These are phyloP conservation scores for Geotrichum aggregatum DNA, from an alignment of 1,139 yeast genomes.

Conservation along the genomic window DNA sequence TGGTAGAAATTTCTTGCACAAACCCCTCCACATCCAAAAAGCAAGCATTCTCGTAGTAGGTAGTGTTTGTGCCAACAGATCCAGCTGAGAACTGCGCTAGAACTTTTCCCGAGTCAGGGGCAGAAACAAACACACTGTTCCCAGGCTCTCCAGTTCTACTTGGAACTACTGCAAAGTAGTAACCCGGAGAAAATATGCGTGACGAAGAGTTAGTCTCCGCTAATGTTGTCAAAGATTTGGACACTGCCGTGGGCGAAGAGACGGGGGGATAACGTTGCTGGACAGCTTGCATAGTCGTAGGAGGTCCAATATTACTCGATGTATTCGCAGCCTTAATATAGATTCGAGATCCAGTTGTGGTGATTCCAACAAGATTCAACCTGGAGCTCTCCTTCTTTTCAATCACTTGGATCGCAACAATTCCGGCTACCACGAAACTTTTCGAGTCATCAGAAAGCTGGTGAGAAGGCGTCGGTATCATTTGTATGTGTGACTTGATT, in stretches of 20 bases:
- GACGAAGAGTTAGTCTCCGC: constrained; percentile 41
- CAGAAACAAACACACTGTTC: constrained; percentile 62
- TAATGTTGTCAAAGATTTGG: constrained; percentile 39
- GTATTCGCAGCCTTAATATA: constrained; percentile 43
- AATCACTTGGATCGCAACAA: constrained; percentile 18
- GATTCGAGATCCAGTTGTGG: constrained; percentile 78
- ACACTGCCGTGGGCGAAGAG: constrained; percentile 16
- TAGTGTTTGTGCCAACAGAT: constrained; percentile 41
- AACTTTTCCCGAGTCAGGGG: constrained; percentile 73
- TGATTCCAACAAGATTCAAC: constrained; percentile 76
- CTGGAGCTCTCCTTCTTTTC: constrained; percentile 56
- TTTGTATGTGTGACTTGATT: constrained; percentile 36
- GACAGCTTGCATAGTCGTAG: constrained; percentile 38
- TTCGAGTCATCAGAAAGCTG: constrained; percentile 14
- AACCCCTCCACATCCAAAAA: constrained; percentile 58
- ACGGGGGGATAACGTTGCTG: constrained; percentile 40
- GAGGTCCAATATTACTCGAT: constrained; percentile 27
- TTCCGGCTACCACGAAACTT: constrained; percentile 4
- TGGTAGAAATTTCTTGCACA: constrained; percentile 70
- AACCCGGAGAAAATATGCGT: constrained; percentile 74
- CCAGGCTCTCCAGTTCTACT: constrained; percentile 27
- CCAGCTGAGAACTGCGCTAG: constrained; percentile 49
- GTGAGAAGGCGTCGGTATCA: constrained; percentile 29
- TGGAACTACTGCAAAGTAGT: constrained; percentile 55
- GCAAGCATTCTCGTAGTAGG: constrained; percentile 78